Evolutionary conservation across 2,329 filamentous ascomycete species (phyloP).

Genomic region (Daldinia sp.): DNA sequence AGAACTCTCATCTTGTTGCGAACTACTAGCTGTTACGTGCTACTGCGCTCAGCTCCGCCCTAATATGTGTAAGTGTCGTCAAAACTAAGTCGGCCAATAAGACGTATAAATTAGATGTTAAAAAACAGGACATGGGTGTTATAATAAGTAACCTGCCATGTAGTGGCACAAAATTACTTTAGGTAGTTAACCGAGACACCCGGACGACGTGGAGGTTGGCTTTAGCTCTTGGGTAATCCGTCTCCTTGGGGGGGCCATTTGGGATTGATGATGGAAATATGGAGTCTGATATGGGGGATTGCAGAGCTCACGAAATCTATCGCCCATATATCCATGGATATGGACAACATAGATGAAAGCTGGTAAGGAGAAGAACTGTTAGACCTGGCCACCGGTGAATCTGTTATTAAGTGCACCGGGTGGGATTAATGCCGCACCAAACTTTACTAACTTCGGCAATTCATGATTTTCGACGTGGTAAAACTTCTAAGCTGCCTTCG

Average conservation of each 20-base stretch:
- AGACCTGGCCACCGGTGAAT: constrained; percentile 1
- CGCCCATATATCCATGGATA: not conserved
- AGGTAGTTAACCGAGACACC: constrained; percentile 29
- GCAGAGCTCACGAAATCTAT: constrained; percentile 16
- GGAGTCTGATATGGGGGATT: constrained; percentile 5
- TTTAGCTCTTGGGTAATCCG: constrained; percentile 16
- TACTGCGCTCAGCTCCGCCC: not conserved
- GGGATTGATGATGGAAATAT: constrained; percentile 29
- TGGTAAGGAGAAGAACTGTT: not conserved
- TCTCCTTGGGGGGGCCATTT: constrained; percentile 21
- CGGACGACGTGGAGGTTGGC: constrained; percentile 21
- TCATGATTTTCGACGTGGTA: constrained; percentile 20
- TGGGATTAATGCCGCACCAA: constrained; percentile 14
- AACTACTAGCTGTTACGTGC: not conserved
- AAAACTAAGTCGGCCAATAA: constrained; percentile 32
- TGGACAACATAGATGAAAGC: not conserved
- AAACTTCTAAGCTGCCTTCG: constrained; percentile 25
- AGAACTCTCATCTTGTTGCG: not conserved
- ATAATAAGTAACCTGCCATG: constrained; percentile 33
- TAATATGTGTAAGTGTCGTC: constrained; percentile 19
- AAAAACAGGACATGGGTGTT: constrained; percentile 9
- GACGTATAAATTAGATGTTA: not conserved
- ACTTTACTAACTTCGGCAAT: constrained; percentile 22
- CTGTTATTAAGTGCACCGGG: not conserved
- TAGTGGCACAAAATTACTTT: constrained; percentile 23